Evolutionary conservation across 208 protist species (phyloP).

Genomic region (Trypanosoma vivax): DNA sequence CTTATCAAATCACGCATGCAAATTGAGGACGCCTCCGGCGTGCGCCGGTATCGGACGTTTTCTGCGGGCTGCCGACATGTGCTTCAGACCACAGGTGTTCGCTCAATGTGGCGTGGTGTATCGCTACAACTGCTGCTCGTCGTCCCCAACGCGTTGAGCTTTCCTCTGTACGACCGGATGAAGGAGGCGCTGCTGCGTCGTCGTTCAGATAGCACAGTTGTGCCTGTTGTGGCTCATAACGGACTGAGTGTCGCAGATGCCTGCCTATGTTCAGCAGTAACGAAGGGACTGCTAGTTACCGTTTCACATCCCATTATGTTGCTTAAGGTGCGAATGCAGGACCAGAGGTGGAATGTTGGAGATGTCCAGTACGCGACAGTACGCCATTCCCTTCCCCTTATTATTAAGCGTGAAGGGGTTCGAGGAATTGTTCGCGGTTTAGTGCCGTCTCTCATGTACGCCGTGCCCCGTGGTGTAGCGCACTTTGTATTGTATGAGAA

Average conservation of each 20-base stretch:
- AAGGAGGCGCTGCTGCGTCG: constrained; percentile 49
- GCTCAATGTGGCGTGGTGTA: constrained; percentile 73
- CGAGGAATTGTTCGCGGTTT: constrained; percentile 72
- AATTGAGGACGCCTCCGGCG: constrained; percentile 50
- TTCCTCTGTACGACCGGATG: constrained; percentile 79
- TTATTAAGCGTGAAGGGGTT: constrained; percentile 56
- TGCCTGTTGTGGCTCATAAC: background rate
- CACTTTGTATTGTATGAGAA: constrained; percentile 83
- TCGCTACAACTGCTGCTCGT: constrained; percentile 70
- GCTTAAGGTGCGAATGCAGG: constrained; percentile 76
- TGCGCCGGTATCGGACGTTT: constrained; percentile 61
- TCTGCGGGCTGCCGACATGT: constrained; percentile 37
- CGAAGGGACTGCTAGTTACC: constrained; percentile 51
- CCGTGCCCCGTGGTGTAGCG: constrained; percentile 62
- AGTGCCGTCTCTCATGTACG: constrained; percentile 49
- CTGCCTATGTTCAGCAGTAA: constrained; percentile 57
- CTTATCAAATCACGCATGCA: constrained; percentile 89
- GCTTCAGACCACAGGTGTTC: constrained; percentile 47
- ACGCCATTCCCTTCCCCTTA: constrained; percentile 33
- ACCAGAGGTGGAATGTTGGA: constrained; percentile 50
- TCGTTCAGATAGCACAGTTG: background rate
- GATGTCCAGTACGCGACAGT: constrained; percentile 56
- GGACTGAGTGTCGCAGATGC: constrained; percentile 63
- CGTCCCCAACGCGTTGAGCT: constrained; percentile 62
- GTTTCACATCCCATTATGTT: constrained; percentile 77